Conservation (phyloP, 2,329 filamentous ascomycete genomes). For the Aspergillus tubingensis region DNA sequence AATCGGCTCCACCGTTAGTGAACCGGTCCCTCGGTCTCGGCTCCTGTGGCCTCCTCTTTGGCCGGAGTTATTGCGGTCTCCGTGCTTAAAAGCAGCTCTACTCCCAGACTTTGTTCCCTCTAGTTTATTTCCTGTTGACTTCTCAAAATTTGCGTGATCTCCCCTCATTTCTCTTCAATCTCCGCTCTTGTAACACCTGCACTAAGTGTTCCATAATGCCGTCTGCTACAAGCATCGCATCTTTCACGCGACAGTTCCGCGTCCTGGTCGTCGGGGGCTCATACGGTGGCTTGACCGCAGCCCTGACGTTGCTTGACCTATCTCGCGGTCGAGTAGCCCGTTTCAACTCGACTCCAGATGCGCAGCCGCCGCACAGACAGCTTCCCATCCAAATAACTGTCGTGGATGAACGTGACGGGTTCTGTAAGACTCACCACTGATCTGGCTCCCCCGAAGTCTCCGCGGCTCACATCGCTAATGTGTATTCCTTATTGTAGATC, state of each 20-base stretch:
- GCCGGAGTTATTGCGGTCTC: background rate
- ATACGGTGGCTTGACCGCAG: slow-evolving; percentile 69
- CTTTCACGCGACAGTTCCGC: slow-evolving; percentile 40
- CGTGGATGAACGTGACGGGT: slow-evolving; percentile 80
- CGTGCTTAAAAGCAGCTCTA: background rate
- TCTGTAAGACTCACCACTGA: slow-evolving; percentile 54
- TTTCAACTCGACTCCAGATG: slow-evolving; percentile 32
- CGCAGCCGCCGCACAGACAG: slow-evolving; percentile 36
- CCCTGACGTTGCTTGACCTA: slow-evolving; percentile 68
- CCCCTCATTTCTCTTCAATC: background rate
- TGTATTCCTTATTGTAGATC: slow-evolving; percentile 52
- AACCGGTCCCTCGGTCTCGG: slow-evolving; percentile 8
- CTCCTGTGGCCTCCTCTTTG: background rate
- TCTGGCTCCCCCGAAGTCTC: background rate
- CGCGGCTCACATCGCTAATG: too few species aligned
- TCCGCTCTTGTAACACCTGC: background rate
- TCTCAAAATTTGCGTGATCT: background rate
- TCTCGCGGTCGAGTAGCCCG: slow-evolving; percentile 59
- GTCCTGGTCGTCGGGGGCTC: slow-evolving; percentile 71
- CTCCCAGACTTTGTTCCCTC: background rate
- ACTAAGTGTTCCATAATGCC: slow-evolving; percentile 23
- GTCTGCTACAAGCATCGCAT: slow-evolving; percentile 28
- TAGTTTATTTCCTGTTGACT: too few species aligned
- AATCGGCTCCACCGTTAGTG: slow-evolving; percentile 6
- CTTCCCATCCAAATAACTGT: slow-evolving; percentile 70